phyloP scores from a whole-genome alignment of 139 green algal genomes.

The Coccomyxa sp. region DNA sequence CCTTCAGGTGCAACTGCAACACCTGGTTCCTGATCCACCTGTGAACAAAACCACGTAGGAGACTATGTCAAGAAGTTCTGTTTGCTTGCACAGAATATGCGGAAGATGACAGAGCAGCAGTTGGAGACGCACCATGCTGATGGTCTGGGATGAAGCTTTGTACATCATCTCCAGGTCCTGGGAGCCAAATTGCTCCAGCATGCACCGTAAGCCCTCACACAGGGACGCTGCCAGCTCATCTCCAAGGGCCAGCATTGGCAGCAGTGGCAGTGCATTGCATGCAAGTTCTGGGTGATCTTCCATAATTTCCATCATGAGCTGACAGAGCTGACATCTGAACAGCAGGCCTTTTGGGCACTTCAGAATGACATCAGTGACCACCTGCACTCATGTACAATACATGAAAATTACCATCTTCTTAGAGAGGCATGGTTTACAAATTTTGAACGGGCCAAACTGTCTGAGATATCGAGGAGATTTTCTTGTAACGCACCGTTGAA shows the following conservation, averaged over 20 bases:
- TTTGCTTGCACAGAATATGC: background rate
- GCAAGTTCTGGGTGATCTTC: background rate
- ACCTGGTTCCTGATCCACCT: background rate
- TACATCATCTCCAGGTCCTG: background rate
- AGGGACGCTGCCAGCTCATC: background rate
- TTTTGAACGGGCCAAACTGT: background rate
- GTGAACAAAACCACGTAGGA: background rate
- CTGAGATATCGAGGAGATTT: background rate
- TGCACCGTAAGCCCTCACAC: background rate
- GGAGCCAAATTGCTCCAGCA: background rate
- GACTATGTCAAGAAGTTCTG: background rate
- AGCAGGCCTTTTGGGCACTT: background rate
- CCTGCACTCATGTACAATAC: background rate
- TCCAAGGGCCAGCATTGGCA: background rate
- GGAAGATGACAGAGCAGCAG: background rate
- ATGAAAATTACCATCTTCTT: background rate
- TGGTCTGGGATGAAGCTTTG: background rate
- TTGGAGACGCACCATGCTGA: background rate
- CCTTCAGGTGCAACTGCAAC: background rate
- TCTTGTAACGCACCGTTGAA: background rate
- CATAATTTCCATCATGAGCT: background rate
- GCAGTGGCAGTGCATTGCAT: background rate
- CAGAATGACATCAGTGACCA: background rate
- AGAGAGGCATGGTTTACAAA: background rate
- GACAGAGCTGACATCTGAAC: background rate